These are phyloP conservation scores for Nicotiana rustica DNA, from an alignment of 305 asterid genomes.

Conservation along the genomic window DNA sequence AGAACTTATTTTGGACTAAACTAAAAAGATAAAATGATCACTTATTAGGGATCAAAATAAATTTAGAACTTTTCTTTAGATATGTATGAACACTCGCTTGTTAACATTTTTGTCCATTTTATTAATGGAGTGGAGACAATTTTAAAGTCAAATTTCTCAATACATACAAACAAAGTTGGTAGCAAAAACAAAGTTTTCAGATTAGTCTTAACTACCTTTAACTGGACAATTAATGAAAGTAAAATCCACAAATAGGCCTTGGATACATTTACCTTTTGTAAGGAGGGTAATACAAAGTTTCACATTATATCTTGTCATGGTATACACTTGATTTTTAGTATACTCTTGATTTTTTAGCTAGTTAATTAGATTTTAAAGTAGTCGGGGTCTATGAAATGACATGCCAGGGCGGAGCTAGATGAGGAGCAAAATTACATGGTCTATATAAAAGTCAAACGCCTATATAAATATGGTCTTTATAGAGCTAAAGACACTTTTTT, in stretches of 20 bases:
- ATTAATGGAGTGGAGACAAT: slow-evolving; percentile 25
- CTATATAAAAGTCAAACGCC: too few species aligned
- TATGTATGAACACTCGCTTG: background rate
- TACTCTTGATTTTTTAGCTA: background rate
- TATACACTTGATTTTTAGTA: background rate
- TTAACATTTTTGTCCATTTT: background rate
- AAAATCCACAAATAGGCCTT: background rate
- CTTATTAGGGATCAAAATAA: background rate
- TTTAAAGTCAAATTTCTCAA: background rate
- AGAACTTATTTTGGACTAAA: too few species aligned
- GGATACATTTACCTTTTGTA: background rate
- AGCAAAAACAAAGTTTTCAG: background rate
- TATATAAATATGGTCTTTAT: too few species aligned
- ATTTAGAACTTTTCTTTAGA: background rate
- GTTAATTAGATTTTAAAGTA: too few species aligned
- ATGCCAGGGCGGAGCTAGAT: too few species aligned
- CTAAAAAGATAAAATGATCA: too few species aligned
- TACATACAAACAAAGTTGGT: background rate
- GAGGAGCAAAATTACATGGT: too few species aligned
- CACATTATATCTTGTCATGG: background rate
- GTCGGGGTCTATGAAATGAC: background rate
- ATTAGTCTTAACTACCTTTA: background rate
- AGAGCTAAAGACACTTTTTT: too few species aligned
- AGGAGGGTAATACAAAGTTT: background rate
- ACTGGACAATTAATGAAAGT: background rate